Evolutionary conservation across 2,329 filamentous ascomycete species (phyloP), one percentile per base, ranked within the genome.

Genomic region (Sporothrix euskadiensis): DNA sequence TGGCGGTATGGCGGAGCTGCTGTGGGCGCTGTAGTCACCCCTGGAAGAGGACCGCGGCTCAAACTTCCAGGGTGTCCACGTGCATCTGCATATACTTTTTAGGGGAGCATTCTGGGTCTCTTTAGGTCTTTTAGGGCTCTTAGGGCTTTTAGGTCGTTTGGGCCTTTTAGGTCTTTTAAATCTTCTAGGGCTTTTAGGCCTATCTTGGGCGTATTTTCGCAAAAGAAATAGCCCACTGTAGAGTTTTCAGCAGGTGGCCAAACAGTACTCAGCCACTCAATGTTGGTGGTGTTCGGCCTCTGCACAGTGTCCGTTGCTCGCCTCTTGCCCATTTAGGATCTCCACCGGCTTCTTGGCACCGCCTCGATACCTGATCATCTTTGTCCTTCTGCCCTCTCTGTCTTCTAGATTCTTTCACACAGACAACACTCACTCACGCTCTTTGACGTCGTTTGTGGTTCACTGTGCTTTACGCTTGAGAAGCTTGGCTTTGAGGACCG

Each of bases 291-390:
- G 10, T 44, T 35, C 39, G 19, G 41, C n/a, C 6, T 19, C 22
- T 19, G 59, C 59, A 65, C 59, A 65, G 59, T 65, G 59, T 10
- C 39, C 61, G n/a, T 44, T 44, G 41, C 41, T 44, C 44, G 14
- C 44, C 19, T 49, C 44, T 49, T 66, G 8, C 6, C 22, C 39
- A 44, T 26, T 44, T 30, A 66, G 39, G 10, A 66, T 47, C 10
- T 44, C 61, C 61, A 47, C 39, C 65, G 44, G 44, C 19, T 49
- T 69, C 66, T 69, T 69, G 66, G 66, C 66, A 14, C 49, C 49
- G 66, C 66, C 66, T 54, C 47, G 44, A 68, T 69, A 26, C 65
- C 44, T 69, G 65, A 69, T 49, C 65, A 39, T 69, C 63, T 30
- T 2, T 47, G 7, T 47, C 61, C 35, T 8, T 69, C 63, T 30